Evolutionary conservation across 176 grass and related monocot genomes (phyloP).

Genomic region (Leersia perrieri): DNA sequence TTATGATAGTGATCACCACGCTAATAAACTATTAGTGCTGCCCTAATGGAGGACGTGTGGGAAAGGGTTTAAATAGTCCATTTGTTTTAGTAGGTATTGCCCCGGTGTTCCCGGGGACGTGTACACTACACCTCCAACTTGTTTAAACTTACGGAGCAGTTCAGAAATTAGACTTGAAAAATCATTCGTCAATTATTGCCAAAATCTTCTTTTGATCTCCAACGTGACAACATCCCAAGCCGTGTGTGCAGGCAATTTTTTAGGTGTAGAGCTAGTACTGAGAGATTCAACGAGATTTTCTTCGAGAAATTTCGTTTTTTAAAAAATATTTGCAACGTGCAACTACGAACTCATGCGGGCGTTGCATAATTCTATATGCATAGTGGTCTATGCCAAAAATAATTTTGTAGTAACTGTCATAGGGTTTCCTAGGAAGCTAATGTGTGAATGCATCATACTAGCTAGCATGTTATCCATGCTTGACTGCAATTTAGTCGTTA

Average conservation of each 20-base stretch:
- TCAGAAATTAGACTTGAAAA: neutral
- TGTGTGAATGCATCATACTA: neutral
- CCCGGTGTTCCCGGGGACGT: neutral
- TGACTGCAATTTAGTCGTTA: neutral
- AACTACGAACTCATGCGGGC: neutral
- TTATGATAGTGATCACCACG: conserved; percentile 27
- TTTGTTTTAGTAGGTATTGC: neutral
- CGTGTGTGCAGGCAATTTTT: neutral
- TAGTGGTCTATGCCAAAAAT: neutral
- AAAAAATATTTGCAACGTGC: neutral
- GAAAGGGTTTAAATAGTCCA: neutral
- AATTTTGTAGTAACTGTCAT: neutral
- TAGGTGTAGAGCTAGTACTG: neutral
- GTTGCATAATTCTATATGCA: neutral
- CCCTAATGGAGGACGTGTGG: neutral
- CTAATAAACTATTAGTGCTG: neutral
- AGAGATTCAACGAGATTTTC: neutral
- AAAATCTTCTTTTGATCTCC: neutral
- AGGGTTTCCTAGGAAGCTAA: neutral
- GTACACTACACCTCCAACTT: neutral
- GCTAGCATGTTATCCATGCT: neutral
- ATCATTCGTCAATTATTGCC: neutral
- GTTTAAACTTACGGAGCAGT: neutral
- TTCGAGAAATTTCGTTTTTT: neutral
- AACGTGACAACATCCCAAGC: neutral